phyloP scores from a whole-genome alignment of 164 flowering plant genomes.

The Liriodendron chinense region DNA sequence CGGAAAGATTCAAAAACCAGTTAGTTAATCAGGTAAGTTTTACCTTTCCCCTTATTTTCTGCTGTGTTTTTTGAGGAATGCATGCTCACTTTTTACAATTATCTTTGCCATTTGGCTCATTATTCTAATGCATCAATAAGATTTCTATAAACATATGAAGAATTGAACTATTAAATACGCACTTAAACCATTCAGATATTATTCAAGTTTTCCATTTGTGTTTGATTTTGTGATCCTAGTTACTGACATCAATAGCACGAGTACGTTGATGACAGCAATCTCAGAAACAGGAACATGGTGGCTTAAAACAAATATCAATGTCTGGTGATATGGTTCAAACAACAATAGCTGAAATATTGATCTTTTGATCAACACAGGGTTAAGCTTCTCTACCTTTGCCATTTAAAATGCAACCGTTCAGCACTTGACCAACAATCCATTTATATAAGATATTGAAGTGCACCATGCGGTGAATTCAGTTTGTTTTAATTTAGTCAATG shows the following conservation, averaged over 20 bases:
- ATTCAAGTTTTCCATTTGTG: background rate
- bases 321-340: background rate
- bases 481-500: background rate
- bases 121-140: background rate
- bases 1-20: slow-evolving; percentile 90
- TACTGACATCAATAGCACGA: background rate
- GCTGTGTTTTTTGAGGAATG: background rate
- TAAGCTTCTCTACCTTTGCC: too few species aligned
- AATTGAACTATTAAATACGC: background rate
- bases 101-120: background rate
- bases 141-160: background rate
- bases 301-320: background rate
- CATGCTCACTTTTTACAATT: background rate
- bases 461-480: background rate
- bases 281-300: background rate
- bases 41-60: background rate
- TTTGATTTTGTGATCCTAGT: background rate
- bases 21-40: slow-evolving; percentile 75
- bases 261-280: too few species aligned
- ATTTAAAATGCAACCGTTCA: too few species aligned
- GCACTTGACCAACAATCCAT: background rate
- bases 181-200: background rate
- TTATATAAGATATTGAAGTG: background rate
- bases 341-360: too few species aligned
- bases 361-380: background rate